Base-by-base conservation (phyloP, 176 grass and related monocot genomes). In the Aegilops umbellulata region DNA sequence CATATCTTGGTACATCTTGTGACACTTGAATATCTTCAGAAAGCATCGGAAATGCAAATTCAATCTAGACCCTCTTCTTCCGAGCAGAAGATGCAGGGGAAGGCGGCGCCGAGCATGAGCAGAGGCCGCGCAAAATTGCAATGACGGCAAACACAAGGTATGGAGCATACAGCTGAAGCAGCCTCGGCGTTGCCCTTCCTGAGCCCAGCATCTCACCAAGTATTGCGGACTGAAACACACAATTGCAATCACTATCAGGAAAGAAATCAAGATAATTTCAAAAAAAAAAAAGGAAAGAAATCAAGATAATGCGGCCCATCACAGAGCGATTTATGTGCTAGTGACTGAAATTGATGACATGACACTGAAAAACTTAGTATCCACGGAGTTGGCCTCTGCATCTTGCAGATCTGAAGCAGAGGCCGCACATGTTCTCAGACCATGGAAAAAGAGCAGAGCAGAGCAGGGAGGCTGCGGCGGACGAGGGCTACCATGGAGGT, bases 151-250 rank as follows among this genome's bases (percentile, higher is more conserved):
- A 87, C 10, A 90, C 38, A 8, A 72, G 14, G 35, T 91, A 97
- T 16, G 86, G 61, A 81, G 11, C 19, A 27, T 94, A 97, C n/a
- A 91, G 39, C 78, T 75, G 67, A 38, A 94, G 30, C 74, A 97
- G 80, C 88, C 87, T 92, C 39, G 84, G 76, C 19, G 94, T 92
- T 76, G 88, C 88, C 63, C 83, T 93, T 65, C 86, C 94, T 20
- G 92, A 94, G n/a, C 86, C 83, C 39, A 90, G 22, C 61, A 97
- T 31, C 38, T 94, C 94, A 7, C 86, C 85, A 64, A 89, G 82
- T 78, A 94, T 87, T 3, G 92, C 88, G 16, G 88, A 90, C 92
- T 94, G 86, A 86, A 92, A 85, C 29, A 29, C 29, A 29, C 22
- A 29, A 38, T 65, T 42, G 74, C 41, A 80, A 9, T 14, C 34